Conservation (phyloP, 352 stramenopile species). For the Pythium guiyangense region DNA sequence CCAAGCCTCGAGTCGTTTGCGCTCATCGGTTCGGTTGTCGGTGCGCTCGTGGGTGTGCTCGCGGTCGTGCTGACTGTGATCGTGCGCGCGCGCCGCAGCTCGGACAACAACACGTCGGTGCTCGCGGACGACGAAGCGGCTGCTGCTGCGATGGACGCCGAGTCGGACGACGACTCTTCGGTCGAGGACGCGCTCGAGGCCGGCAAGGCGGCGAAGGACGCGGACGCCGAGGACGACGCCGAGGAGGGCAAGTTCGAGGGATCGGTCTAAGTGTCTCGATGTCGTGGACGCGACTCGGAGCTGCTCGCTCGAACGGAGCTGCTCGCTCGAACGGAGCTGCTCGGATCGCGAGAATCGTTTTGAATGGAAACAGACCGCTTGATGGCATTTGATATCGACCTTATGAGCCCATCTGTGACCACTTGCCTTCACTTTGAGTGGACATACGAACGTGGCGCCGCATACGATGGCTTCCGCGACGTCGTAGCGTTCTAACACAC, state of each 20-base stretch:
- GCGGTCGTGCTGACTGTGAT: conserved; percentile 17
- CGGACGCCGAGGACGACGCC: conserved; percentile 21
- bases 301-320: too few species aligned
- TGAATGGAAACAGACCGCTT: background rate
- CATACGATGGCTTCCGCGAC: conserved; percentile 15
- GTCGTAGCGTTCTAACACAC: conserved; percentile 5
- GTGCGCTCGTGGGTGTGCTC: conserved; percentile 15
- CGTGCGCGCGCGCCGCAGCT: conserved; percentile 21
- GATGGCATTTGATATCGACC: too few species aligned
- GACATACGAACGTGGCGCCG: conserved; percentile 1
- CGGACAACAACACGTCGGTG: conserved; percentile 15
- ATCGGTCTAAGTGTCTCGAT: conserved; percentile 30
- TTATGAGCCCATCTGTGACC: background rate
- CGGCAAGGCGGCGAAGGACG: conserved; percentile 23
- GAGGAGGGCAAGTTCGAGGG: conserved; percentile 51
- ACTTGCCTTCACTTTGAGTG: too few species aligned
- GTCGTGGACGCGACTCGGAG: background rate
- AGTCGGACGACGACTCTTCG: conserved; percentile 26
- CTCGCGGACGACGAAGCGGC: conserved; percentile 29
- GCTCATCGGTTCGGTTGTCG: conserved; percentile 13
- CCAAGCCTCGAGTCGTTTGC: conserved; percentile 14
- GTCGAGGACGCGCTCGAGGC: conserved; percentile 30
- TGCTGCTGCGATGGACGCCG: conserved; percentile 29
- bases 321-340: too few species aligned
- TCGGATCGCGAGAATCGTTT: background rate